Conservation (phyloP, 768 basidiomycete genomes). For the Phaeotremella fagi region DNA sequence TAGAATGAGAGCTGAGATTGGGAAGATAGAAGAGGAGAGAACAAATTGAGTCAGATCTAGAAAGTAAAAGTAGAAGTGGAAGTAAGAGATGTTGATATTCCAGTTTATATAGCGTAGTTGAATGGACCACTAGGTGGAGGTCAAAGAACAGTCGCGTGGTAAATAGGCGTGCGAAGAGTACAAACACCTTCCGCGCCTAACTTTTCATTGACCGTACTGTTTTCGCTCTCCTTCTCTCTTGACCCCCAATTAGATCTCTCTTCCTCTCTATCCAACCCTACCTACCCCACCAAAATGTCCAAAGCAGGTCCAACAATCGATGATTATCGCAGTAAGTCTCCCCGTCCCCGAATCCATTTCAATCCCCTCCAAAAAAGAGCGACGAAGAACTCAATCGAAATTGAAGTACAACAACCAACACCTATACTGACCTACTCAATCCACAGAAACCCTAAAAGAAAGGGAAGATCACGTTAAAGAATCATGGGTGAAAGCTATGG, state of each 20-base stretch:
- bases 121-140: neutral
- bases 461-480: slow-evolving; percentile 77
- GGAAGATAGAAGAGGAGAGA: neutral
- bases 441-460: slow-evolving; percentile 3
- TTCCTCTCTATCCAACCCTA: neutral
- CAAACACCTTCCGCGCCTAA: neutral
- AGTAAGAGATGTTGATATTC: neutral
- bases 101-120: too few species aligned
- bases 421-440: too few species aligned
- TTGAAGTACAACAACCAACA: too few species aligned
- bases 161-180: neutral
- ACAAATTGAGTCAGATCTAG: neutral
- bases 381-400: slow-evolving; percentile 2
- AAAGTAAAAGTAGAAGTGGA: neutral
- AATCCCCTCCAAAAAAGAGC: neutral
- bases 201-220: neutral
- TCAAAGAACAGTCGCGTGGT: neutral
- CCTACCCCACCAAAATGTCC: neutral
- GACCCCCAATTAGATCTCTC: too few species aligned
- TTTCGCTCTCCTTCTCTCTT: too few species aligned
- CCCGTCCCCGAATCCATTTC: neutral
- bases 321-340: neutral
- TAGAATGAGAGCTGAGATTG: neutral
- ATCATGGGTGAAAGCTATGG: slow-evolving; percentile 93
- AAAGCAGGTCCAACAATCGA: neutral